Evolutionary conservation across 805 yeast species (phyloP).

Genomic region (Sugiyamaella smithiae): DNA sequence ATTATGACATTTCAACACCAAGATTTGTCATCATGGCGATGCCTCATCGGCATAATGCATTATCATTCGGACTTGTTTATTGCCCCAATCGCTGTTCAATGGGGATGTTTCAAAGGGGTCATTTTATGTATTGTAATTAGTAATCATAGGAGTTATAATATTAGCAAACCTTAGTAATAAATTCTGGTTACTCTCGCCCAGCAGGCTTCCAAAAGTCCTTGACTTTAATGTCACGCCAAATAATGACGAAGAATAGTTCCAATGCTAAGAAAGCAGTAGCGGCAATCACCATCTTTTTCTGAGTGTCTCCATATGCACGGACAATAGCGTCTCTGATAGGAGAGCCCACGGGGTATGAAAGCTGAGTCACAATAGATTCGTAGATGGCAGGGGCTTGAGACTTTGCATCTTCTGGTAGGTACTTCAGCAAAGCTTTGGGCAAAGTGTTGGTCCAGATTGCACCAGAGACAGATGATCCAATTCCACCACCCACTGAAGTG

Average conservation of each 20-base stretch:
- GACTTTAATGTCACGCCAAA: conserved; percentile 26
- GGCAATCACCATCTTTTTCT: conserved; percentile 18
- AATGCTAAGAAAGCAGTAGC: conserved; percentile 13
- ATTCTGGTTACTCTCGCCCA: neutral
- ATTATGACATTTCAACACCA: too few relatives aligned
- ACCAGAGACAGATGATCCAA: conserved; percentile 57
- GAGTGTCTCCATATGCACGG: conserved; percentile 22
- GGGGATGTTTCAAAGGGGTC: too few relatives aligned
- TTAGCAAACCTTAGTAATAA: neutral
- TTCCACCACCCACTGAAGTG: conserved; percentile 55
- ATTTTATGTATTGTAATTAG: too few relatives aligned
- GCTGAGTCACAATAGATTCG: conserved; percentile 14
- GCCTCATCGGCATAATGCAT: too few relatives aligned
- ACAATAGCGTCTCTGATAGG: conserved; percentile 19
- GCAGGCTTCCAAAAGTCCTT: conserved; percentile 35
- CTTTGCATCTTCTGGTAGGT: conserved; percentile 30
- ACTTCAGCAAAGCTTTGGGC: conserved; percentile 26
- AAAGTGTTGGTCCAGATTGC: conserved; percentile 54
- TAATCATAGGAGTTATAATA: too few relatives aligned
- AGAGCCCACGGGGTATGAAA: conserved; percentile 15
- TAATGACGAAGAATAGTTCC: conserved; percentile 3
- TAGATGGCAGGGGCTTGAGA: conserved; percentile 17
- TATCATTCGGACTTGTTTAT: too few relatives aligned
- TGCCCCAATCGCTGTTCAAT: too few relatives aligned
- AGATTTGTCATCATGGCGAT: too few relatives aligned